These are phyloP conservation scores for Ceratocystis cubensis DNA, from an alignment of 2,329 filamentous ascomycete genomes.

Conservation along the genomic window DNA sequence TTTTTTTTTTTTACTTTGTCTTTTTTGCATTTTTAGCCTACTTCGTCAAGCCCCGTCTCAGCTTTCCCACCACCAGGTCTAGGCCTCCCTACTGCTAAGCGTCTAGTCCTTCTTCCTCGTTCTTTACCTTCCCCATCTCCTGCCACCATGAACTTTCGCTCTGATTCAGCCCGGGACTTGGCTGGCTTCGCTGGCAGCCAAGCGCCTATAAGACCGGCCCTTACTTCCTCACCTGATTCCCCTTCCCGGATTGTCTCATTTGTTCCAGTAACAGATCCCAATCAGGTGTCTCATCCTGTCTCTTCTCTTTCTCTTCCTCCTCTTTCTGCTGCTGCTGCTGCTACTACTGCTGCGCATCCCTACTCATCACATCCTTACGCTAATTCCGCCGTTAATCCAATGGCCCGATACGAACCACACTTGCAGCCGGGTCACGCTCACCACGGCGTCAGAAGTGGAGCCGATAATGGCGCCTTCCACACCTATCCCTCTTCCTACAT, in stretches of 20 bases:
- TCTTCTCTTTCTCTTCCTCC: neutral
- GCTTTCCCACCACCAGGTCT: neutral
- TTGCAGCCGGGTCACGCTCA: neutral
- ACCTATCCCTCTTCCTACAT: neutral
- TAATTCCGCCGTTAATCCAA: neutral
- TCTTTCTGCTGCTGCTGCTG: neutral
- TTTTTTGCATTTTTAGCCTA: neutral
- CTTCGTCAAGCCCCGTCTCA: neutral
- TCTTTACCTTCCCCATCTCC: neutral
- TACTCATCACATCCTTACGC: neutral
- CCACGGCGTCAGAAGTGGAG: neutral
- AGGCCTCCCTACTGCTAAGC: neutral
- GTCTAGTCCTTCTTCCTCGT: neutral
- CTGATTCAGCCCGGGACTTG: neutral
- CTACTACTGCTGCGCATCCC: neutral
- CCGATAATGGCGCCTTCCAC: neutral
- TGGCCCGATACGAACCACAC: neutral
- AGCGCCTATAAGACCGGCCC: neutral
- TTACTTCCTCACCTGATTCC: neutral
- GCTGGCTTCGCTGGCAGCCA: neutral
- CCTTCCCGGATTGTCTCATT: neutral
- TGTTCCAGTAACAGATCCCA: neutral
- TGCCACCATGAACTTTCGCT: neutral
- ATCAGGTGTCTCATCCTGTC: neutral
- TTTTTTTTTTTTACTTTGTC: neutral